Evolutionary conservation across 345 rosid species (phyloP).

Genomic region (Salix brachista): DNA sequence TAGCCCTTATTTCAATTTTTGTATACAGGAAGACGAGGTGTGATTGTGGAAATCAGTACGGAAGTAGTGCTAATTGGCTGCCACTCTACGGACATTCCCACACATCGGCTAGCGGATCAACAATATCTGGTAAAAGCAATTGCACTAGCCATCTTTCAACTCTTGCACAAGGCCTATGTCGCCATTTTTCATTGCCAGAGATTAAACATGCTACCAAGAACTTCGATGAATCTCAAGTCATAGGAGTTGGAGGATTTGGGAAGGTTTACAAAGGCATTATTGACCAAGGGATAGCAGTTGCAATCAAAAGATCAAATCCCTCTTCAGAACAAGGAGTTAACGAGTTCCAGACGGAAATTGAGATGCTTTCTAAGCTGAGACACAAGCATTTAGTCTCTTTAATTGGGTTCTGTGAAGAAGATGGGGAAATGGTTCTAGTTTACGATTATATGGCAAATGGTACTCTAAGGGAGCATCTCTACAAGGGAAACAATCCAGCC

Average conservation of each 20-base stretch:
- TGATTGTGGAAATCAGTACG: background rate
- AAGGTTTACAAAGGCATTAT: constrained; percentile 29
- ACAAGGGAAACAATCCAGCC: constrained; percentile 15
- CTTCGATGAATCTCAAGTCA: constrained; percentile 19
- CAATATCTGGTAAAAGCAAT: constrained; percentile 30
- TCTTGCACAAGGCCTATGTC: constrained; percentile 28
- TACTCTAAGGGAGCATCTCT: constrained; percentile 25
- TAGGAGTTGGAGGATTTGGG: constrained; percentile 37
- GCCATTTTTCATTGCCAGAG: constrained; percentile 26
- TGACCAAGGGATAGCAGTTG: constrained; percentile 27
- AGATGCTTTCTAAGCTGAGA: constrained; percentile 32
- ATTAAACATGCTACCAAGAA: constrained; percentile 26
- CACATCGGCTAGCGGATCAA: constrained; percentile 29
- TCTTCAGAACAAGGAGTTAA: constrained; percentile 31
- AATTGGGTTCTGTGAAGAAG: constrained; percentile 26
- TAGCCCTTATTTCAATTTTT: constrained; percentile 10
- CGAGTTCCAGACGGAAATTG: constrained; percentile 28
- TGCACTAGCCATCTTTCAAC: constrained; percentile 18
- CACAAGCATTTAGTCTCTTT: constrained; percentile 32
- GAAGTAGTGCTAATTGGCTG: constrained; percentile 26
- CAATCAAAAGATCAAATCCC: constrained; percentile 29
- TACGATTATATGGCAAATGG: constrained; percentile 30
- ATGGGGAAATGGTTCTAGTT: constrained; percentile 26
- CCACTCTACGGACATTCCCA: constrained; percentile 37
- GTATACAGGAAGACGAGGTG: constrained; percentile 14